Evolutionary conservation across 2,329 filamentous ascomycete species (phyloP), one percentile per base, ranked within the genome.

Genomic region (Coniochaeta pulveracea): DNA sequence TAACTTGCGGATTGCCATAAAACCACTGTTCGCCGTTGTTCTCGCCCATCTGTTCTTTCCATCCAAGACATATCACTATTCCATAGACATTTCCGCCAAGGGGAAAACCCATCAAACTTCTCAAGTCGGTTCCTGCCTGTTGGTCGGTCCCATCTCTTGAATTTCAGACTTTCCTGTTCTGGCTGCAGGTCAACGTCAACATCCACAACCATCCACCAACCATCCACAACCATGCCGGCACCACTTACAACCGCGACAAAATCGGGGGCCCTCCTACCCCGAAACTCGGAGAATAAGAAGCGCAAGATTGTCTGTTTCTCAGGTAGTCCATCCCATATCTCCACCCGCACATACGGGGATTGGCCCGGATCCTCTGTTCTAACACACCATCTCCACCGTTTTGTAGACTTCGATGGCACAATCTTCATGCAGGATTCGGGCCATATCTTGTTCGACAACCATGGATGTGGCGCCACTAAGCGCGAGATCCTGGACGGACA

Each of bases 371-470:
- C 15, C 22, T 19, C 2, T 21, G 17, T 18, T 4, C 6, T 29
- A 29, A 22, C 30, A 7, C 3, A 19, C 11, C 30, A 28, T 10
- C 4, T 3, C 15, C 15, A 2, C 11, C 17, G 25, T 33, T 24
- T 10, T 27, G 19, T 37, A 78, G 75, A 81, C 52, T 81, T 82
- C 44, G 76, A 81, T 50, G 76, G 76, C 40, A 81, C 76, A 4
- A 82, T 82, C 41, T 80, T 79, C 60, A 76, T 77, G 65, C 73
- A 80, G 61, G 73, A 79, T 44, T 80, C 72, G 2, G 78, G 78
- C 27, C 76, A 81, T 49, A 67, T 80, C 42, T 69, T 82, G 32
- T 78, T 80, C 53, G 75, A 80, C 49, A 63, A 63, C 44, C 66
- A 76, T 42, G 76, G 77, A 33, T 80, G 75, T 52, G 76, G 76